Base-by-base conservation (phyloP, 2,329 filamentous ascomycete species). In the Ceratocystis colombiana region DNA sequence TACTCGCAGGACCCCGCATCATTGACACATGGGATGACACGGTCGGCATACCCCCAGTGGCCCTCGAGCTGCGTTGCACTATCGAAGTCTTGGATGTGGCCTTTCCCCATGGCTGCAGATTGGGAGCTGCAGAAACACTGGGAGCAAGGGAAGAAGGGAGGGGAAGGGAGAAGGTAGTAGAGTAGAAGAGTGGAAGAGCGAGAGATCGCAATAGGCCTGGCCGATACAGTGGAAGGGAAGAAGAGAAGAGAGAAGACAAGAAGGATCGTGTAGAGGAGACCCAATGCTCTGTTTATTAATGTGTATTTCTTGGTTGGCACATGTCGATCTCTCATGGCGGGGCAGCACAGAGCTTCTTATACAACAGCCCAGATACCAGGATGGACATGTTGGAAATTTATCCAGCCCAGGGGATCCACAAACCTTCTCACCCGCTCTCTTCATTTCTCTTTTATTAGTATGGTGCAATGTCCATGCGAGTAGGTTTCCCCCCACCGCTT, bases 31-130 rank as follows among this genome's bases (percentile, higher is more conserved):
- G 79, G 79, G 2, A 80, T 53, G 0, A 76, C 73, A 28, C 79
- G 76, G 69, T 76, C 74, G n/a, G 74, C 74, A 66, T 80, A 80
- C 55, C 79, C 79, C 79, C 79, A 80, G 71, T 80, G 77, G 46
- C 73, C 73, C 65, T 77, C 73, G 15, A 76, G 66, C n/a, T 67
- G 64, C 33, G 70, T 69, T n/a, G 74, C 76, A 10, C 73, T 72
- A 33, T 70, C 73, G 68, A 74, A 73, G 67, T 79, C 76, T 68
- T 80, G 78, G 68, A 79, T 79, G 69, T 78, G 77, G 30, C 72
- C 55, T 45, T 53, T 41, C 20, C 45, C 30, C 64, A 65, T 65
- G 72, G 68, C 64, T 37, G 30, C 15, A 30, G 44, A 57, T n/a
- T 5, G 12, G 22, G 10, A 6, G 25, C n/a, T 25, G 53, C 22